Conservation (phyloP, 768 basidiomycete genomes). For the Pleurotus djamor region DNA sequence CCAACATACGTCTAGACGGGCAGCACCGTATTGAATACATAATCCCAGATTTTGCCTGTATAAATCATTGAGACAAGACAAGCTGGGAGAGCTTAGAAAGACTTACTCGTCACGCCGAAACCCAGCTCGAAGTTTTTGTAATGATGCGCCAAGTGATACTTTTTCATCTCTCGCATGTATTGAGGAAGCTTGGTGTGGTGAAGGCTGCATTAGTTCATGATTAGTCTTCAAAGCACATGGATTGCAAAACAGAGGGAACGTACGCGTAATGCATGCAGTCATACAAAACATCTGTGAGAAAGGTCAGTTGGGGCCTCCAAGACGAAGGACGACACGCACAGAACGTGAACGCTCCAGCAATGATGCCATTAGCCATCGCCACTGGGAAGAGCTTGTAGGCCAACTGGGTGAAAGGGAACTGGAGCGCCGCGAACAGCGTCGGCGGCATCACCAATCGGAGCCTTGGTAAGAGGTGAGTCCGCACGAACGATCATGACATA, state of each 20-base stretch:
- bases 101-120: conserved; percentile 90
- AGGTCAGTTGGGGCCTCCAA: not conserved
- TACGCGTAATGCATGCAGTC: conserved; percentile 93
- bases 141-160: conserved; percentile 96
- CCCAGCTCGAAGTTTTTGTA: conserved; percentile 99
- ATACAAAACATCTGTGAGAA: conserved; percentile 69
- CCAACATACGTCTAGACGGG: conserved; percentile 38
- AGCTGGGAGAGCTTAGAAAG: not conserved
- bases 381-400: conserved; percentile 81
- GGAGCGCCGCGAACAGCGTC: conserved; percentile 69
- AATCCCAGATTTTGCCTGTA: conserved; percentile 90
- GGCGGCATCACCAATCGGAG: conserved; percentile 98
- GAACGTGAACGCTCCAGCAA: conserved; percentile 78
- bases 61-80: not conserved
- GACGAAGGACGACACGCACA: conserved; percentile 42
- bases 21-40: conserved; percentile 83
- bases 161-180: conserved; percentile 92
- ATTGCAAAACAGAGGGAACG: conserved; percentile 22
- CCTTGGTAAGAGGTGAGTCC: conserved; percentile 20
- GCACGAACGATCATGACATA: not conserved
- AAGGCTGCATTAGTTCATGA: conserved; percentile 37
- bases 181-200: conserved; percentile 86
- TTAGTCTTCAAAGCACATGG: conserved; percentile 4
- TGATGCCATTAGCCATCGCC: conserved; percentile 87
- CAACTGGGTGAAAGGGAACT: conserved; percentile 84